phyloP scores from a whole-genome alignment of 1,284 basidiomycete genomes.

The Lentinula novae-zelandiae region DNA sequence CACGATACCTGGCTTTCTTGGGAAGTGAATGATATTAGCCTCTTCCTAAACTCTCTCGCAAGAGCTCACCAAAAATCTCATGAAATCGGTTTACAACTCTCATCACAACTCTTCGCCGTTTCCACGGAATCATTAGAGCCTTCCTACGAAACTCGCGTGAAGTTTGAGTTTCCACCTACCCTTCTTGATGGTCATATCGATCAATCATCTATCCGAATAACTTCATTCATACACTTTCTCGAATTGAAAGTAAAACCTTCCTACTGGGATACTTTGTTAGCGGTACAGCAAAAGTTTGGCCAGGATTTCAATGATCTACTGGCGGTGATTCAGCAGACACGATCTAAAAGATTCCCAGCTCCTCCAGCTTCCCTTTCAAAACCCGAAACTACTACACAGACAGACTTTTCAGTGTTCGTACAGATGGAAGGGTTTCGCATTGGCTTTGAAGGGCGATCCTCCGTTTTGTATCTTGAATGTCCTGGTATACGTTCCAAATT shows the following conservation, averaged over 20 bases:
- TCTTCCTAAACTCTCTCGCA: conserved; percentile 41
- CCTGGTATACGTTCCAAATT: conserved; percentile 64
- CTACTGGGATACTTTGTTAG: conserved; percentile 76
- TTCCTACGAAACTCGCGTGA: conserved; percentile 43
- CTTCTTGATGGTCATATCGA: conserved; percentile 57
- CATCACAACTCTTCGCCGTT: conserved; percentile 62
- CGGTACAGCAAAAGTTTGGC: conserved; percentile 81
- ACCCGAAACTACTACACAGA: background rate
- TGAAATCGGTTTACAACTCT: conserved; percentile 61
- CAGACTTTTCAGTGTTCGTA: conserved; percentile 46
- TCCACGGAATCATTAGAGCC: conserved; percentile 42
- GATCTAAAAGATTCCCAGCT: conserved; percentile 31
- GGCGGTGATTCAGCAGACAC: conserved; percentile 57
- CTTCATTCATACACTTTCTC: conserved; percentile 64
- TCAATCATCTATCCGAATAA: conserved; percentile 43
- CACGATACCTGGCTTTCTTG: conserved; percentile 81
- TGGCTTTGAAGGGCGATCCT: conserved; percentile 68
- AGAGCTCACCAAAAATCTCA: conserved; percentile 29
- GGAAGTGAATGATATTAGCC: conserved; percentile 51
- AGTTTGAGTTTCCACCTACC: conserved; percentile 61
- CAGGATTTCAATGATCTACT: conserved; percentile 82
- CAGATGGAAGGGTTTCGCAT: conserved; percentile 77
- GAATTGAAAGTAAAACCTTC: conserved; percentile 72
- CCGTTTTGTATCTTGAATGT: conserved; percentile 72
- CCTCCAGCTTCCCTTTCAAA: conserved; percentile 8